phyloP scores from a whole-genome alignment of 108 stramenopile species.

The Chaetoceros tenuissimus region DNA sequence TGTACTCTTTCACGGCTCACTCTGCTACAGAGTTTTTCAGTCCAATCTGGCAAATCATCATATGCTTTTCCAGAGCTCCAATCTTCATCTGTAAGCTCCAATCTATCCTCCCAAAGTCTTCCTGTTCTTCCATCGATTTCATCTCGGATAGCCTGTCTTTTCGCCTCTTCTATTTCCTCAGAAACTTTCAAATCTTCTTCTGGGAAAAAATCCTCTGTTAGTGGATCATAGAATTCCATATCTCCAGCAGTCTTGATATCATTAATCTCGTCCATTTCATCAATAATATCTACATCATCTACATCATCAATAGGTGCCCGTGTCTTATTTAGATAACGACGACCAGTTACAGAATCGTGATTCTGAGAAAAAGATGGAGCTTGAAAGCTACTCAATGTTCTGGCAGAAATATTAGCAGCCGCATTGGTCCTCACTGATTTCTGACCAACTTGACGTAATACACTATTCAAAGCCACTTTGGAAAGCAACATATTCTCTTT shows the following conservation, averaged over 20 bases:
- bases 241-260: constrained; percentile 10
- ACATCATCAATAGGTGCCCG: no score
- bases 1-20: constrained; percentile 60
- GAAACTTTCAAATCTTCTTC: constrained; percentile 9
- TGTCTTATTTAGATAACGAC: no score
- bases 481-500: no score
- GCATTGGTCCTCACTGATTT: no score
- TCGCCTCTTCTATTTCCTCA: constrained; percentile 12
- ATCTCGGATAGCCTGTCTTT: constrained; percentile 29
- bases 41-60: constrained; percentile 71
- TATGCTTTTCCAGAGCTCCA: constrained; percentile 29
- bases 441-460: no score
- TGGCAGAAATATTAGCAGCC: no score
- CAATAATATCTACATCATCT: neutral
- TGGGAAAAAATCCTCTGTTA: neutral
- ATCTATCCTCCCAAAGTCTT: constrained; percentile 49
- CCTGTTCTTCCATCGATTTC: constrained; percentile 45
- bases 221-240: constrained; percentile 9
- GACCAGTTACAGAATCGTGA: no score
- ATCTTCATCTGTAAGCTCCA: constrained; percentile 58
- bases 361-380: no score
- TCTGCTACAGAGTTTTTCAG: constrained; percentile 42
- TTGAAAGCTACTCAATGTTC: no score
- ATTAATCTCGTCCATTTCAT: neutral
- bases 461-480: no score